Evolutionary conservation across 257 asterid species (phyloP).

Genomic region (Nicotiana tomentosiformis): DNA sequence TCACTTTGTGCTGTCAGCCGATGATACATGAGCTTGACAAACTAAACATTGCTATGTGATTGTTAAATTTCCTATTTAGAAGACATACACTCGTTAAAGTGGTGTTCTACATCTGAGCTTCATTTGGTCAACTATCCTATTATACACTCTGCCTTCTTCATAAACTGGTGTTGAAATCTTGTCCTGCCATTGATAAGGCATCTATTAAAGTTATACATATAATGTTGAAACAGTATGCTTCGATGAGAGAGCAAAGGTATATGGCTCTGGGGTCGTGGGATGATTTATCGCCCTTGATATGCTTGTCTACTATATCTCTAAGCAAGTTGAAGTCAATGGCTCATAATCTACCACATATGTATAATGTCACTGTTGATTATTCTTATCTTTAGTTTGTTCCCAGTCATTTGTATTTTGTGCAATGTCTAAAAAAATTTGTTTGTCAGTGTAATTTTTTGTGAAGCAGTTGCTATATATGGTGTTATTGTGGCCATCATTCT

Average conservation of each 20-base stretch:
- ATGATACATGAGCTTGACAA: neutral
- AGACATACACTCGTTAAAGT: neutral
- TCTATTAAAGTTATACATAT: neutral
- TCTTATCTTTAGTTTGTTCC: neutral
- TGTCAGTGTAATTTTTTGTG: conserved; percentile 90
- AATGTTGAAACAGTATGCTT: neutral
- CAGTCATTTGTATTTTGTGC: neutral
- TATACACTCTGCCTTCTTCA: neutral
- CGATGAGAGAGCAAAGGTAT: neutral
- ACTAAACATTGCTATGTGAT: neutral
- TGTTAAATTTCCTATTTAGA: neutral
- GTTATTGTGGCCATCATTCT: conserved; percentile 98
- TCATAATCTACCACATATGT: neutral
- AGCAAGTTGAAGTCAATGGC: neutral
- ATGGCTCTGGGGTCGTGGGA: neutral
- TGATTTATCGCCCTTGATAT: neutral
- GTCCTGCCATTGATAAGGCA: neutral
- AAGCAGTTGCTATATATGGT: conserved; percentile 98
- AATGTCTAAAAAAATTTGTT: neutral
- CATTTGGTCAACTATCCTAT: neutral
- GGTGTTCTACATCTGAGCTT: neutral
- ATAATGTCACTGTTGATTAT: neutral
- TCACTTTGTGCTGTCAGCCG: neutral
- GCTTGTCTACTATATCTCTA: neutral
- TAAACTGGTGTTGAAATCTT: neutral